Evolutionary conservation across 1,284 basidiomycete genomes (phyloP).

Genomic region (Pseudozyma thailandica): DNA sequence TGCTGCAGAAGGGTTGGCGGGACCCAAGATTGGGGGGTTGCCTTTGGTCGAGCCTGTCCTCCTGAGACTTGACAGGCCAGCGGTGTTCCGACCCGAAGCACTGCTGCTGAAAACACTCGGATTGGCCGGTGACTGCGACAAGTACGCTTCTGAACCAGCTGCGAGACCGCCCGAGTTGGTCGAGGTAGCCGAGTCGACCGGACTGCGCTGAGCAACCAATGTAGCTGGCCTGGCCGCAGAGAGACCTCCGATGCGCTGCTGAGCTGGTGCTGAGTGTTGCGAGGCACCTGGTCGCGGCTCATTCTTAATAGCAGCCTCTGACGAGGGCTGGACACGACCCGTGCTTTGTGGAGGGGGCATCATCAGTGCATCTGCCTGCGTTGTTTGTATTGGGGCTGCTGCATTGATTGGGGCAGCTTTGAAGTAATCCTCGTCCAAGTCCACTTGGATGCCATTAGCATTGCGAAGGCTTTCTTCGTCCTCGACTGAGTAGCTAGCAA

Average conservation of each 20-base stretch:
- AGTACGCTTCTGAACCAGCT: constrained; percentile 3
- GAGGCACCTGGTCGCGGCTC: neutral
- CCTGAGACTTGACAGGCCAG: constrained; percentile 55
- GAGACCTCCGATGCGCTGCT: constrained; percentile 40
- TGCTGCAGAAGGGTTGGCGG: constrained; percentile 10
- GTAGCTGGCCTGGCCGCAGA: constrained; percentile 33
- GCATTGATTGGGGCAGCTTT: constrained; percentile 6
- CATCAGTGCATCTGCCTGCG: neutral
- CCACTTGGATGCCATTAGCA: constrained; percentile 33
- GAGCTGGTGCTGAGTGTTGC: constrained; percentile 3
- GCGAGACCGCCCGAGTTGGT: neutral
- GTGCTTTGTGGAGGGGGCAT: neutral
- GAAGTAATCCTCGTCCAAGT: constrained; percentile 61
- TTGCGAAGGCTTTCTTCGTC: constrained; percentile 28
- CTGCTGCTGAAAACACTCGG: constrained; percentile 55
- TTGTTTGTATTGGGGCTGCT: neutral
- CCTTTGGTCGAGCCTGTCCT: constrained; percentile 37
- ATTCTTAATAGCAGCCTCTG: neutral
- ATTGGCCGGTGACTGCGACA: constrained; percentile 38
- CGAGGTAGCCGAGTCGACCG: constrained; percentile 6
- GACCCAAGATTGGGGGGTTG: constrained; percentile 22
- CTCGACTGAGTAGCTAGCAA: constrained; percentile 43
- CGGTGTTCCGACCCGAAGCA: constrained; percentile 44
- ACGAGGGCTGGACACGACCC: neutral
- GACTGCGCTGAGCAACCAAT: constrained; percentile 18